These are phyloP conservation scores for Suhomyces yuchorum DNA, from an alignment of 1,139 yeast genomes.

Conservation along the genomic window DNA sequence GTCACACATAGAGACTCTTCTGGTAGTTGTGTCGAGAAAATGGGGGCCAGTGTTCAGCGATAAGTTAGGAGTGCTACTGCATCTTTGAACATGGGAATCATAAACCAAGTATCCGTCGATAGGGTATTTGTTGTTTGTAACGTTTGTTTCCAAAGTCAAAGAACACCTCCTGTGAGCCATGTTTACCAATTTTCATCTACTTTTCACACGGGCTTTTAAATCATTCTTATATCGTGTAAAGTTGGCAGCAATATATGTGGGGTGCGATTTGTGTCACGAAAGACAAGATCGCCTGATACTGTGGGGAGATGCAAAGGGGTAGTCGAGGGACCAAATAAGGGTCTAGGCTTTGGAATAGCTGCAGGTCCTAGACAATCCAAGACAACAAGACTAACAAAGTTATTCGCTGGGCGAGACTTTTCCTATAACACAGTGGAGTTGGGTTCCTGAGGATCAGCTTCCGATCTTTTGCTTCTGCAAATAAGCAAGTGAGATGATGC, in stretches of 20 bases:
- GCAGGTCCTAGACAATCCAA: not conserved
- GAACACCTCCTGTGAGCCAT: slow-evolving; percentile 20
- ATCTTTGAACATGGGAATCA: slow-evolving; percentile 1
- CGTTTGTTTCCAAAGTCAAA: slow-evolving; percentile 24
- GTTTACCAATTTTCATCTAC: not conserved
- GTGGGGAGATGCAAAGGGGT: slow-evolving; percentile 4
- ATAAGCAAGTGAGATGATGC: not conserved
- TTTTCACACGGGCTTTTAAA: not conserved
- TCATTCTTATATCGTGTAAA: slow-evolving; percentile 2
- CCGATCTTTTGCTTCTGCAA: not conserved
- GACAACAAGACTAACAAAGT: not conserved
- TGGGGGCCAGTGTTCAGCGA: slow-evolving; percentile 9
- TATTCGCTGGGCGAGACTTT: not conserved
- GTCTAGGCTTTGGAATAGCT: not conserved
- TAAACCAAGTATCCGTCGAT: slow-evolving; percentile 31
- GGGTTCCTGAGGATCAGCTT: not conserved
- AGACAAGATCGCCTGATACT: slow-evolving; percentile 4
- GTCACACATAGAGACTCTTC: slow-evolving; percentile 28
- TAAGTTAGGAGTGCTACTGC: slow-evolving; percentile 16
- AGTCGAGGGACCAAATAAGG: not conserved
- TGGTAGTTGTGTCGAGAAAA: slow-evolving; percentile 3
- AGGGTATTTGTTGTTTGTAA: slow-evolving; percentile 22
- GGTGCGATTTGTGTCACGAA: slow-evolving; percentile 5
- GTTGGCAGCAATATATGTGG: not conserved
- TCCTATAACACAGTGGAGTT: too few relatives aligned